These are phyloP conservation scores for Fusarium sp. DNA, from an alignment of 2,329 filamentous ascomycete genomes.

Conservation along the genomic window DNA sequence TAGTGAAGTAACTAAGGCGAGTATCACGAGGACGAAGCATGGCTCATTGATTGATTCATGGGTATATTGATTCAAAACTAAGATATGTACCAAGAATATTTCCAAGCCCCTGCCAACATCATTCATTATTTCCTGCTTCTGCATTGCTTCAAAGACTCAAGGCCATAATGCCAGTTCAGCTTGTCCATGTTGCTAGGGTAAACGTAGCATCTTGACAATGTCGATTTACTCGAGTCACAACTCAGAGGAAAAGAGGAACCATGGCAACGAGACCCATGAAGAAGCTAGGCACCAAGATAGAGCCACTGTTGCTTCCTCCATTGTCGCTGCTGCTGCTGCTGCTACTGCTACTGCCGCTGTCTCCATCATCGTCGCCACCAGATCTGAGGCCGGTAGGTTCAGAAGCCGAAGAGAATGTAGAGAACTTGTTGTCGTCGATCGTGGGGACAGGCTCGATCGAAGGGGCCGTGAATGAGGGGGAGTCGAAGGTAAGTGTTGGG, in stretches of 20 bases:
- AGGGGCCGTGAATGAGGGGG: conserved; percentile 27
- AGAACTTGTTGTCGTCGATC: background rate
- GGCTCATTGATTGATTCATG: background rate
- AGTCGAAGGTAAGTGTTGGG: conserved; percentile 1
- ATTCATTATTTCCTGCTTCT: conserved; percentile 16
- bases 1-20: background rate
- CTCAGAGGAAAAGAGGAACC: conserved; percentile 40
- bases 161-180: background rate
- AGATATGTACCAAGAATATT: background rate
- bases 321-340: background rate
- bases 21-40: background rate
- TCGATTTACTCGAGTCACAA: background rate
- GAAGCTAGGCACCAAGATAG: conserved; percentile 26
- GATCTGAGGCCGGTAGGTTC: conserved; percentile 20
- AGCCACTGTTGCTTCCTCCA: conserved; percentile 17
- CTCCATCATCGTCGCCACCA: conserved; percentile 20
- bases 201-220: background rate
- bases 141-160: background rate
- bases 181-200: too few species aligned
- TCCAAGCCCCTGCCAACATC: background rate
- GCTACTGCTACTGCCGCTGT: conserved; percentile 4
- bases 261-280: conserved; percentile 37
- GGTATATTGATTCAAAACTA: conserved; percentile 15
- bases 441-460: conserved; percentile 26
- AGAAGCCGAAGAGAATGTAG: conserved; percentile 4